A percentile compares a stretch with the other conserved stretches of the same genome.
Conservation (phyloP, 129 eudicot genomes). For the Flaveria robusta region DNA sequence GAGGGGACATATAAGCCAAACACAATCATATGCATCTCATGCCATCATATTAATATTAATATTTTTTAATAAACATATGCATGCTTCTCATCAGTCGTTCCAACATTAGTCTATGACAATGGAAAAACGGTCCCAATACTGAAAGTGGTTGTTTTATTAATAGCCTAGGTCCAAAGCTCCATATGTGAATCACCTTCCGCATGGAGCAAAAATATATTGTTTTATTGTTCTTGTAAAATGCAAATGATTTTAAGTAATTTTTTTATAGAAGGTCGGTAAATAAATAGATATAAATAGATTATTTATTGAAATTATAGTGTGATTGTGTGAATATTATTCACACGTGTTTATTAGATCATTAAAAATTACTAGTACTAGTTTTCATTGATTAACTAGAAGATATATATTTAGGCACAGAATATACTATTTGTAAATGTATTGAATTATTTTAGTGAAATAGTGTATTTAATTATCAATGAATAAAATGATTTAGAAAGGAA, state of each 20-base stretch:
- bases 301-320: too few relatives aligned
- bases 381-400: too few relatives aligned
- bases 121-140: slow-evolving; percentile 21
- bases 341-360: too few relatives aligned
- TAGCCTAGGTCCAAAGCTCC: not conserved
- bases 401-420: too few relatives aligned
- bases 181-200: slow-evolving; percentile 19
- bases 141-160: not conserved
- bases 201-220: not conserved
- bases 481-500: too few relatives aligned
- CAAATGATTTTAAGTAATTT: not conserved
- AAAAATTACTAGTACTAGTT: too few relatives aligned
- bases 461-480: too few relatives aligned
- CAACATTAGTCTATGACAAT: slow-evolving; percentile 23
- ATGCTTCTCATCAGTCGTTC: slow-evolving; percentile 21
- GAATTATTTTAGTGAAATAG: too few relatives aligned
- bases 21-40: slow-evolving; percentile 31
- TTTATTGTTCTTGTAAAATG: slow-evolving; percentile 2
- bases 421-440: too few relatives aligned
- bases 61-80: slow-evolving; percentile 10
- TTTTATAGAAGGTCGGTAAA: not conserved
- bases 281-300: too few relatives aligned
- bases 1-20: slow-evolving; percentile 45
- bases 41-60: slow-evolving; percentile 27
- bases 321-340: too few relatives aligned